Evolutionary conservation across 768 basidiomycete genomes (phyloP), one percentile per base, ranked within the genome.

Genomic region (Lenzites betulinus): DNA sequence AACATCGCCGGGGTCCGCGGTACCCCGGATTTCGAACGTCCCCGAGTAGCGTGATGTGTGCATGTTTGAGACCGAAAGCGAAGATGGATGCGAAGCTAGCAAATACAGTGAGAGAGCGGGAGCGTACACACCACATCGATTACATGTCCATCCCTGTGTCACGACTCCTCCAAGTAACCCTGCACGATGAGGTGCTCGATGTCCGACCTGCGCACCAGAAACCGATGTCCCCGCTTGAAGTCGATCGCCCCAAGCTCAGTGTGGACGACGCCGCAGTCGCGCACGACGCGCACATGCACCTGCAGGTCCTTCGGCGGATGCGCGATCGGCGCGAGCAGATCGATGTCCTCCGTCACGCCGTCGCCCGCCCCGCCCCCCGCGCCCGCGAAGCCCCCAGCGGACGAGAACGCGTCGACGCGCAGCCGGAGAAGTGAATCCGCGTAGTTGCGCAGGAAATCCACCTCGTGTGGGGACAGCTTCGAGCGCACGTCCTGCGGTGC

Each of bases 161-260:
- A 88, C 61, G 96, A 87, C 68, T 95, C 87, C 77, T 98, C 92
- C 65, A 99, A 77, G 73, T 89, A 96, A 4, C 95, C 95, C 69
- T 95, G 92, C 1, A 95, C 87, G 66, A 98, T 93, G 66, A 98
- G 80, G 72, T 95, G 89, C 72, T 99, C 97, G 62, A 99, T 88
- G 71, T 95, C 93, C 7, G 90, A 84, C 65, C 93, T 78, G 38
- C 92, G 80, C 52, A 98, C 88, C 81, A 95, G 87, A 68, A 92
- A 96, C 63, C 96, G 77, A 73, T 93, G 89, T 0, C 95, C 96
- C 73, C 88, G 91, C 69, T 84, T 83, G 70, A 98, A 95, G 72
- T 95, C 90, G 59, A 99, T 88, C 58, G 83, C 88, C 9, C 97
- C 97, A 58, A 89, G 77, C 74, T 97, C 94, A 1, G 95, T 93